Evolutionary conservation across 1,139 yeast species (phyloP).

Genomic region (Lodderomyces metapsilosis): DNA sequence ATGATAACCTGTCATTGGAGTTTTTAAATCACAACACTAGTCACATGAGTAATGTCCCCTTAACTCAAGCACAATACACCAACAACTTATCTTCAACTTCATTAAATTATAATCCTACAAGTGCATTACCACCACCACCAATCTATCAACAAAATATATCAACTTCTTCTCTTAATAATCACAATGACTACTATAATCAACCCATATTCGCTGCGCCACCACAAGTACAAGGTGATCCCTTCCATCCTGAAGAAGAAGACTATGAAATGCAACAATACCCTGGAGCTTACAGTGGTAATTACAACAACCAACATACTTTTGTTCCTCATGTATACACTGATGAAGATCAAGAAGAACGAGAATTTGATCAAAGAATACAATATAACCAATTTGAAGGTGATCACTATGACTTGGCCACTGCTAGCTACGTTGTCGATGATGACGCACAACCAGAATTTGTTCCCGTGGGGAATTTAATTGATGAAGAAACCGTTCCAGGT

Average conservation of each 20-base stretch:
- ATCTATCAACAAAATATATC: slow-evolving; percentile 18
- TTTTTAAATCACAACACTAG: slow-evolving; percentile 9
- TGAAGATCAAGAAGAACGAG: slow-evolving; percentile 43
- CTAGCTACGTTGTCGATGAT: slow-evolving; percentile 18
- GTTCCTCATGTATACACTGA: slow-evolving; percentile 49
- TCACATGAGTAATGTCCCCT: slow-evolving; percentile 14
- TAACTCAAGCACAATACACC: slow-evolving; percentile 18
- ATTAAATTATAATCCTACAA: slow-evolving; percentile 13
- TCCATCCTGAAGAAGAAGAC: slow-evolving; percentile 19
- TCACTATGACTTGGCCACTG: slow-evolving; percentile 40
- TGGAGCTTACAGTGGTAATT: slow-evolving; percentile 18
- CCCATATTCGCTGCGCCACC: slow-evolving; percentile 20
- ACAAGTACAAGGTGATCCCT: slow-evolving; percentile 16
- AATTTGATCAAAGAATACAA: slow-evolving; percentile 40
- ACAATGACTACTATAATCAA: slow-evolving; percentile 22
- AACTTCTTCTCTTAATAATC: slow-evolving; percentile 12
- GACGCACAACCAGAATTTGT: slow-evolving; percentile 8
- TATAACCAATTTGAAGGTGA: slow-evolving; percentile 45
- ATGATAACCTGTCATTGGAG: slow-evolving; percentile 12
- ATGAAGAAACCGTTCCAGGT: slow-evolving; percentile 15
- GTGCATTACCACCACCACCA: slow-evolving; percentile 27
- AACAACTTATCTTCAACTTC: too few species aligned
- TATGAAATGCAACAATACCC: slow-evolving; percentile 29
- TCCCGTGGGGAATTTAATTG: slow-evolving; percentile 3
- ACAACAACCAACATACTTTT: slow-evolving; percentile 37